Evolutionary conservation across 2,329 filamentous ascomycete genomes (phyloP).

Genomic region (Chaetomium sp.): DNA sequence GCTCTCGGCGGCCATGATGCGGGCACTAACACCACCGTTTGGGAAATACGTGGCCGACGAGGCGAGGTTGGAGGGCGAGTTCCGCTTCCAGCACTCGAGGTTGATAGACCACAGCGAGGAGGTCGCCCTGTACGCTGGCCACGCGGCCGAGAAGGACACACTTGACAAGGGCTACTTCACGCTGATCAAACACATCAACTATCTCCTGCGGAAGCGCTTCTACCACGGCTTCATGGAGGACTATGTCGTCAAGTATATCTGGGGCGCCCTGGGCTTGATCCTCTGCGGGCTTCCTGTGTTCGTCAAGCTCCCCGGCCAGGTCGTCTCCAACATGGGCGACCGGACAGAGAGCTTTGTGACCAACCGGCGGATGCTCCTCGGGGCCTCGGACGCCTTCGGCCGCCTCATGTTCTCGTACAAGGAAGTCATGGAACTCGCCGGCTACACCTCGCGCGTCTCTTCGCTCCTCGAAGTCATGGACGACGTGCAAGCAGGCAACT

Average conservation of each 20-base stretch:
- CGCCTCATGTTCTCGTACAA: slow-evolving; percentile 98
- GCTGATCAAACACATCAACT: slow-evolving; percentile 97
- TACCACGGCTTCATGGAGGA: slow-evolving; percentile 99
- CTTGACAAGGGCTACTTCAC: slow-evolving; percentile 99
- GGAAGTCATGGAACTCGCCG: slow-evolving; percentile 92
- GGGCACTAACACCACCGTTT: slow-evolving; percentile 90
- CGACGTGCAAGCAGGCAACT: slow-evolving; percentile 85
- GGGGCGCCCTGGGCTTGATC: slow-evolving; percentile 88
- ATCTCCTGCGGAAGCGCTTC: slow-evolving; percentile 84
- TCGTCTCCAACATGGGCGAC: slow-evolving; percentile 68
- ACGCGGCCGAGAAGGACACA: slow-evolving; percentile 92
- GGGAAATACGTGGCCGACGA: slow-evolving; percentile 98
- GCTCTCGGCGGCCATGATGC: slow-evolving; percentile 89
- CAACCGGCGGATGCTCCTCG: slow-evolving; percentile 87
- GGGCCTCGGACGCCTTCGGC: slow-evolving; percentile 92
- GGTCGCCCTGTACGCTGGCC: slow-evolving; percentile 86
- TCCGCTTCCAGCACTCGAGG: slow-evolving; percentile 90
- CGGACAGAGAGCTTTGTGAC: slow-evolving; percentile 82
- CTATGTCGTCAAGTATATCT: slow-evolving; percentile 99
- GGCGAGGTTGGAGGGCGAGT: slow-evolving; percentile 90
- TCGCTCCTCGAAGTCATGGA: slow-evolving; percentile 91
- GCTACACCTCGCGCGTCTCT: slow-evolving; percentile 90
- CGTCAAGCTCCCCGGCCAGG: slow-evolving; percentile 80
- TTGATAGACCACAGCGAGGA: slow-evolving; percentile 97
- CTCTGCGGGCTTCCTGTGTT: slow-evolving; percentile 96